Conservation (phyloP, 306 rosid genomes). For the Cucumis melo region DNA sequence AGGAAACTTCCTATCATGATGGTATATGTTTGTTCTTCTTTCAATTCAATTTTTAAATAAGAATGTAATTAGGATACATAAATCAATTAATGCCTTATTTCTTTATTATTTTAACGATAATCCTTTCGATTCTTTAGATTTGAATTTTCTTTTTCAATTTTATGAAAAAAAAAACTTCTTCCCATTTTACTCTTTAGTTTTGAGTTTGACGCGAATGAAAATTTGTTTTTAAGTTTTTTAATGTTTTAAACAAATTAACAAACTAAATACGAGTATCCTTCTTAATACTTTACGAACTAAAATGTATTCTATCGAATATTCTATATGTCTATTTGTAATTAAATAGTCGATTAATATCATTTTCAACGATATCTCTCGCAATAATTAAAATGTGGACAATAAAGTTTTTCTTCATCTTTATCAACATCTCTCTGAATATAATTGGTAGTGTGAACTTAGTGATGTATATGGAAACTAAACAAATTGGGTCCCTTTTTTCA, state of each 20-base stretch:
- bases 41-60: not conserved
- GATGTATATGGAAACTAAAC: not conserved
- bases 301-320: no score
- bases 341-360: not conserved
- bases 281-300: not conserved
- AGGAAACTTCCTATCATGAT: not conserved
- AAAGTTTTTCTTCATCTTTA: not conserved
- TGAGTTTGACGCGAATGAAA: no score
- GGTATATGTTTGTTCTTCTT: not conserved
- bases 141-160: no score
- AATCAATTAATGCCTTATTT: not conserved
- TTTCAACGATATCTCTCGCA: not conserved
- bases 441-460: not conserved
- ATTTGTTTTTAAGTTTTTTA: no score
- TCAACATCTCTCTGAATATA: not conserved
- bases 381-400: not conserved
- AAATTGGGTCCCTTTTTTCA: not conserved
- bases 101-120: not conserved
- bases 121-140: no score
- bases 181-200: no score
- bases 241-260: no score
- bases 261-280: no score
- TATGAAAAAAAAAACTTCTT: no score
- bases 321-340: not conserved
- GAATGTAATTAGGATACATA: not conserved